Percentiles rank a stretch among this genome's conserved stretches.
These are phyloP conservation scores for Fraxinus excelsior DNA, from an alignment of 257 asterid species.

Conservation along the genomic window DNA sequence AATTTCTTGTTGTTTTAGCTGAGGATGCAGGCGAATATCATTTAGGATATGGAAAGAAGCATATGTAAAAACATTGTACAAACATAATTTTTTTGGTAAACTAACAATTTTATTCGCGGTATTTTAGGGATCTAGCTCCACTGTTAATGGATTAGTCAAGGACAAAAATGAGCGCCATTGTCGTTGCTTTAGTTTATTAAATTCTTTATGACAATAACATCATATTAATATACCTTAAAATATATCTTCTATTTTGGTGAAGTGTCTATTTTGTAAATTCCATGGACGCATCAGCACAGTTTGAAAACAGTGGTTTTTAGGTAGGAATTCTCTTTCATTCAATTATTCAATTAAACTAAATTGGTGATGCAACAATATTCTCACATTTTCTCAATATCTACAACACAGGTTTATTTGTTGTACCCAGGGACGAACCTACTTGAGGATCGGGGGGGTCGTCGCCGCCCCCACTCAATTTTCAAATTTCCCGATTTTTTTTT, in stretches of 20 bases:
- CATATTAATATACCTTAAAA: not conserved
- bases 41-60: no score
- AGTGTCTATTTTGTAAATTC: slow-evolving; percentile 3
- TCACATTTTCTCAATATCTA: not conserved
- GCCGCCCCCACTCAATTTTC: no score
- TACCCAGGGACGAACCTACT: no score
- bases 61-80: no score
- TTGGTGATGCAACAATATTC: slow-evolving; percentile 21
- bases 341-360: not conserved
- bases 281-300: not conserved
- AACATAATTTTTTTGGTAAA: no score
- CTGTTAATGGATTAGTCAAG: no score
- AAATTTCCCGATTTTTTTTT: no score
- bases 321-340: slow-evolving; percentile 15
- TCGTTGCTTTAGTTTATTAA: not conserved
- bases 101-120: no score
- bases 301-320: slow-evolving; percentile 18
- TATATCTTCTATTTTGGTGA: not conserved
- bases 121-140: no score
- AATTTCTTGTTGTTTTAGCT: not conserved
- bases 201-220: not conserved
- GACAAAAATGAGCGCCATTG: not conserved
- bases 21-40: not conserved
- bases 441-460: no score
- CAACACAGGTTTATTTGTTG: no score